Percentiles rank a stretch among this genome's conserved stretches.
phyloP scores from a whole-genome alignment of 208 protist species.

The Trypanosoma melophagium region DNA sequence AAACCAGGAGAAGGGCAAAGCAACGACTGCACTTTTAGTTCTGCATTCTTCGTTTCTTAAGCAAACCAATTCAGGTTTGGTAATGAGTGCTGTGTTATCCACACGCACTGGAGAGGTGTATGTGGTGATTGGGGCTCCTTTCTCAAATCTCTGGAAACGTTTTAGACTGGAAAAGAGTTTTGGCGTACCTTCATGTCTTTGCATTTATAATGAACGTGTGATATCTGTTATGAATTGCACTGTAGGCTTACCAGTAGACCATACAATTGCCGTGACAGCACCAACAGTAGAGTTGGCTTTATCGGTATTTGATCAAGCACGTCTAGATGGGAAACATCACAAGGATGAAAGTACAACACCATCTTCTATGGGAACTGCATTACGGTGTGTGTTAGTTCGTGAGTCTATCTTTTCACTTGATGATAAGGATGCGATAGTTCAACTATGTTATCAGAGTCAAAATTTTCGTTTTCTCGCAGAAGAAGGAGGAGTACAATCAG shows the following conservation, averaged over 20 bases:
- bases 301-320: slow-evolving; percentile 47
- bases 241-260: slow-evolving; percentile 34
- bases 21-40: slow-evolving; percentile 17
- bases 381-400: slow-evolving; percentile 30
- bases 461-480: slow-evolving; percentile 7
- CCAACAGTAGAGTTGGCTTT: slow-evolving; percentile 52
- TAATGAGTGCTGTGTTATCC: slow-evolving; percentile 37
- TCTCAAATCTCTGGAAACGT: slow-evolving; percentile 36
- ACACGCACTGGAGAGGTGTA: slow-evolving; percentile 25
- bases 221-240: slow-evolving; percentile 43
- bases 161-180: slow-evolving; percentile 31
- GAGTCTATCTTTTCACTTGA: slow-evolving; percentile 38
- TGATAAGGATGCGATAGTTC: slow-evolving; percentile 4
- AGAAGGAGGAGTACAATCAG: neutral
- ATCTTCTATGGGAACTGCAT: neutral
- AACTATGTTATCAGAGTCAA: slow-evolving; percentile 26
- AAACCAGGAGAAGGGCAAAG: slow-evolving; percentile 5
- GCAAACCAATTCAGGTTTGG: slow-evolving; percentile 31
- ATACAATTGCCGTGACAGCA: slow-evolving; percentile 22
- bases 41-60: slow-evolving; percentile 39
- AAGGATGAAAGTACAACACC: slow-evolving; percentile 9
- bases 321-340: slow-evolving; percentile 17
- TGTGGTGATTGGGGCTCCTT: slow-evolving; percentile 41
- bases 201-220: slow-evolving; percentile 32
- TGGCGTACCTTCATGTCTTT: slow-evolving; percentile 28